Base-by-base conservation (phyloP, 306 rosid genomes). In the Vigna radiata region DNA sequence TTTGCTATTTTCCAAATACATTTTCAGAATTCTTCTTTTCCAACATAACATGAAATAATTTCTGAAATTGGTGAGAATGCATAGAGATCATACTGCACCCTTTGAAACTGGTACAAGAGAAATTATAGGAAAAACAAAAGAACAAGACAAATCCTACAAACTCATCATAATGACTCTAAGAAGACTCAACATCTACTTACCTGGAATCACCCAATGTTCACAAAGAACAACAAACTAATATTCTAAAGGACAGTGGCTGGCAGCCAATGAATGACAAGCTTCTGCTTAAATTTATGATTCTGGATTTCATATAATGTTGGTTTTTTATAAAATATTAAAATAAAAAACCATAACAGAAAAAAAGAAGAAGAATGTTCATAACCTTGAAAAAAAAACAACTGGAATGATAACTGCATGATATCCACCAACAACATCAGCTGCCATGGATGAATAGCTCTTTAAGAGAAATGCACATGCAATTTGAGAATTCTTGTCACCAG, bases 361-460 rank as follows among this genome's bases (percentile, higher is more conserved):
- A 85, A 25, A 58, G n/a, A 9, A 72, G 80, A 75, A 43, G 79
- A 74, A 80, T 50, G 72, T 68, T 53, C 66, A 43, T 73, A 78
- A 95, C 97, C 98, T 92, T 83, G 97, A 95, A 71, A 90, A 39
- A 77, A 92, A 95, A 81, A 95, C 86, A 80, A 86, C 84, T 21
- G 98, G 97, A 75, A 94, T 83, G 72, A 95, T 80, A 63, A 78
- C 81, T 1, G 84, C 90, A 65, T 81, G 95, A 85, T 92, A 87
- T 78, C 98, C 97, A 79, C 89, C 86, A 78, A 95, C 44, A 75
- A 90, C 91, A 81, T 95, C 97, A 8, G 92, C 84, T 70, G 97
- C 97, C 90, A 77, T 69, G 62, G 97, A 92, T 65, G 88, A 88
- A 85, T 83, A 95, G 85, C 86, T 90, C 87, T 89, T 92, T 49